Base-by-base conservation (phyloP, 148 eudicot genomes). In the Cornus kousa region DNA sequence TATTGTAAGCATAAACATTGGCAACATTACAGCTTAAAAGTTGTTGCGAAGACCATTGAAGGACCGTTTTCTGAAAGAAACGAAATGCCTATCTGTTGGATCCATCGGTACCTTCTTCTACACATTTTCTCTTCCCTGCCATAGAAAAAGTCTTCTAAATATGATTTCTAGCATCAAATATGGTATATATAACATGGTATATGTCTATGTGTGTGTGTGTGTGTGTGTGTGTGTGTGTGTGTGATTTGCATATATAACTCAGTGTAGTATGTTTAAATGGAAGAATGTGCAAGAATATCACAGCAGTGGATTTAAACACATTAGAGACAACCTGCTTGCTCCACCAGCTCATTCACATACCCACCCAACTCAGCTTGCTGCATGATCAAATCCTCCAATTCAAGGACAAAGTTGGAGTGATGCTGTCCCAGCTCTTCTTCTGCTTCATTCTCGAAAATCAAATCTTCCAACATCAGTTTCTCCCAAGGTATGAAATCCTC, bases 381-480 rank as follows among this genome's bases (percentile, higher is more conserved):
- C 5, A 78, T 71, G 28, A 91, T 87, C 85, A 89, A 86, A 70
- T 84, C 84, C 82, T 90, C 88, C 80, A 88, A 76, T 66, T 91
- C 91, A 48, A 82, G 78, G 43, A 79, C 88, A 73, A 83, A 69
- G 9, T 81, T 83, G 8, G 80, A 74, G 14, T 83, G 85, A 72
- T 77, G 71, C 50, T 69, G 72, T 6, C 35, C 68, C 55, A 68
- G 5, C n/a, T 74, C 82, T 14, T 64, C 70, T 43, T 43, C 48
- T 46, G 72, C 65, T 17, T 80, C 85, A 33, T 69, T 84, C 74
- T 88, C 93, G 16, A 75, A 79, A 24, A 89, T 85, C 85, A 92
- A 80, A 57, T 87, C 92, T 68, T 94, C 97, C 60, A 83, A 90
- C 90, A 88, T 77, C 16, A 94, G 75, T 74, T 90, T 92, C 78